Evolutionary conservation across 306 rosid genomes (phyloP).

Genomic region (Dryas alaskensis): DNA sequence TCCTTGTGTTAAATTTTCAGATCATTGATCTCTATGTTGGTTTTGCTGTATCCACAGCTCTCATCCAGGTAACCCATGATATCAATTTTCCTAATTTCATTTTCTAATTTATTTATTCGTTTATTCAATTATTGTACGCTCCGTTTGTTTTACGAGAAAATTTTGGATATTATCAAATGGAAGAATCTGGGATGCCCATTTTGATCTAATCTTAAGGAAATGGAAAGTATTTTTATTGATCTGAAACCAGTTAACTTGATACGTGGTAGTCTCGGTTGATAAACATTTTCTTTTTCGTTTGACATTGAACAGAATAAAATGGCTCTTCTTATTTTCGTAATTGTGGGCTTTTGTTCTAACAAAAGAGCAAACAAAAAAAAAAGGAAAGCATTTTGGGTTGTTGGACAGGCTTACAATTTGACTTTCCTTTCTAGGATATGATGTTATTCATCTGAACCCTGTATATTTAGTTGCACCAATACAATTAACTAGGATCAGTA

Average conservation of each 20-base stretch:
- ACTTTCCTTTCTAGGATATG: not conserved
- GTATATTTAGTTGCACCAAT: not conserved
- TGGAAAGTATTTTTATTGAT: not conserved
- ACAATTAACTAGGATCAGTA: not conserved
- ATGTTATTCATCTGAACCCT: not conserved
- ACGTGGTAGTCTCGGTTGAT: not conserved
- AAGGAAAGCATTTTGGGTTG: too few relatives aligned
- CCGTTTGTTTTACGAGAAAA: not conserved
- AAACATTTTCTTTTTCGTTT: not conserved
- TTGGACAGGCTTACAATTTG: not conserved
- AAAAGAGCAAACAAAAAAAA: too few relatives aligned
- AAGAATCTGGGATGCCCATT: not conserved
- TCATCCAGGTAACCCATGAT: slow-evolving; percentile 60
- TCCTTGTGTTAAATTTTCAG: slow-evolving; percentile 25
- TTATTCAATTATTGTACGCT: not conserved
- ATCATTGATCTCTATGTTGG: slow-evolving; percentile 78
- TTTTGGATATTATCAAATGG: not conserved
- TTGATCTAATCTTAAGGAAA: not conserved
- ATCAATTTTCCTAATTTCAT: not conserved
- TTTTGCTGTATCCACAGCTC: slow-evolving; percentile 72
- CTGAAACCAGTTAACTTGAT: not conserved
- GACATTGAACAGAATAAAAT: not conserved
- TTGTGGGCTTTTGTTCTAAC: not conserved
- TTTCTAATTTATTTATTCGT: too few relatives aligned
- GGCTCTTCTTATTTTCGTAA: not conserved